Evolutionary conservation across 257 asterid genomes (phyloP), one percentile per base, ranked within the genome.

Genomic region (Hygrophila difformis): DNA sequence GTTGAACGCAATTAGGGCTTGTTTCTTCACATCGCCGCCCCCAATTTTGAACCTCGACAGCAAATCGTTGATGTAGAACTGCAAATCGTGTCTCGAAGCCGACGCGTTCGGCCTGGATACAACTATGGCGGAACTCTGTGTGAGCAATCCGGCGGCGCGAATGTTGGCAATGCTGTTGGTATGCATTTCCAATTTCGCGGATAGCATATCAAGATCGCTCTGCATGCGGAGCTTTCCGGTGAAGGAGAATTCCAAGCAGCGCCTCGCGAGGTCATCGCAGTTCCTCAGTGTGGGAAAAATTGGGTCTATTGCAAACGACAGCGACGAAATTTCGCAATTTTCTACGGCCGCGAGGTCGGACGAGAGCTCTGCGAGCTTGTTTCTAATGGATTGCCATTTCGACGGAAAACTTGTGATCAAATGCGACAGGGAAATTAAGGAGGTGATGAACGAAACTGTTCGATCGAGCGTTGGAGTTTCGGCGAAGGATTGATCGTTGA

Each of bases 181-280:
- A 53, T 86, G 84, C 17, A 22, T 29, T 29, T 79, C 81, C 58
- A 91, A 51, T 38, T 66, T 81, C 29, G 76, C 61, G 7, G 78
- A 68, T 0, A 76, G 33, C 40, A 78, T 56, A 55, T 86, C 95
- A 26, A 86, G 88, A 73, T 86, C 88, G 60, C 99, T 91, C 55
- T 82, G 87, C 95, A 81, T 91, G 51, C 64, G 93, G 17, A 91
- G 75, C 72, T 91, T 91, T 47, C 99, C 94, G 47, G 77, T 47
- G 35, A 65, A 86, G 9, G 96, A 74, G 14, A 55, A 43, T 5
- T 74, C 78, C 50, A 72, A 40, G 28, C 99, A 91, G 49, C 63
- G 41, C 37, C 19, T 43, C 0, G 84, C 81, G 22, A 79, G 85
- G 5, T 64, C 73, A 18, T 66, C 59, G 56, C 93, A 77, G 15